phyloP scores from a whole-genome alignment of 495 filamentous ascomycete species.

The Friedmanniomyces endolithicus region DNA sequence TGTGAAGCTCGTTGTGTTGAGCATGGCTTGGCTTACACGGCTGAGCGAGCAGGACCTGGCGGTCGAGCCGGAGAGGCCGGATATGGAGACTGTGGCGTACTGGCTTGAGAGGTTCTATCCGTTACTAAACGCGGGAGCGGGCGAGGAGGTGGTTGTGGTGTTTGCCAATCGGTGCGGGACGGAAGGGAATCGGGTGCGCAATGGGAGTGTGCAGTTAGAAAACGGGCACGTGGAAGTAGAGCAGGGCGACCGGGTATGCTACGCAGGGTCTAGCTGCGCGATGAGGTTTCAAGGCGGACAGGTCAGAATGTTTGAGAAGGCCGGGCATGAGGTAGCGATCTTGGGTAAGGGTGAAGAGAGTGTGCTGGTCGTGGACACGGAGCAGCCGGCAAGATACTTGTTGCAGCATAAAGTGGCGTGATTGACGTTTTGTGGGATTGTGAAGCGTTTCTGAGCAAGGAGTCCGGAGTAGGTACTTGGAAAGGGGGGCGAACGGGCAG shows the following conservation, averaged over 20 bases:
- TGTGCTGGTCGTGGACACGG: constrained; percentile 52
- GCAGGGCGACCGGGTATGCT: constrained; percentile 39
- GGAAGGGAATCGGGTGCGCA: constrained; percentile 8
- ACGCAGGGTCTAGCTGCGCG: constrained; percentile 78
- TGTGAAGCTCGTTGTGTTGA: constrained; percentile 62
- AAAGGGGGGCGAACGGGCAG: no score
- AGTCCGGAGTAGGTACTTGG: neutral
- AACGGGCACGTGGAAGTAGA: constrained; percentile 44
- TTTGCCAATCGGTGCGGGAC: constrained; percentile 68
- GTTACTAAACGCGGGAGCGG: constrained; percentile 42
- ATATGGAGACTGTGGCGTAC: constrained; percentile 72
- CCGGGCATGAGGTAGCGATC: constrained; percentile 50
- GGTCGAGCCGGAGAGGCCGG: constrained; percentile 43
- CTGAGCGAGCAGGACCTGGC: constrained; percentile 36
- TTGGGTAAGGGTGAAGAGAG: constrained; percentile 54
- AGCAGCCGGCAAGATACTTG: constrained; percentile 15
- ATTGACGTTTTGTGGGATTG: neutral
- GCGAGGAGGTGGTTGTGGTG: constrained; percentile 54
- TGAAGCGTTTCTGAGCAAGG: neutral
- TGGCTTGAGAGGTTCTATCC: constrained; percentile 80
- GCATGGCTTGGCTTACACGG: constrained; percentile 78
- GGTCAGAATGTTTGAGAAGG: constrained; percentile 53
- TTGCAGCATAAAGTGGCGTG: neutral
- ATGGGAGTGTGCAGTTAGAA: constrained; percentile 24
- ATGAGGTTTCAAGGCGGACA: constrained; percentile 57